Base-by-base conservation (phyloP, 495 filamentous ascomycete species). In the Daldinia concentrica region DNA sequence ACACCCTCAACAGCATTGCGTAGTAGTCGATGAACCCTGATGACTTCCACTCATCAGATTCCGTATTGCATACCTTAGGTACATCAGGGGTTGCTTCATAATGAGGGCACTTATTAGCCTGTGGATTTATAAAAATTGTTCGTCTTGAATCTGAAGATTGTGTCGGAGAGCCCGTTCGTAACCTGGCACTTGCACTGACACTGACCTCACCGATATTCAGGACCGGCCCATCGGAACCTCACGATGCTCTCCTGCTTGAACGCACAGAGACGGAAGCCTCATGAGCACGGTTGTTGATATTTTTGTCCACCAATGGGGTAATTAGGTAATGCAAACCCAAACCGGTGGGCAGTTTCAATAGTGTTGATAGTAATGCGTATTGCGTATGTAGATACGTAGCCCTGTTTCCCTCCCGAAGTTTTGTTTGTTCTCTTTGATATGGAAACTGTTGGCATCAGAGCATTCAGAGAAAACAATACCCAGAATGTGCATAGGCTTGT, bases 101-200 rank as follows among this genome's bases (percentile, higher is more conserved):
- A 56, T 54, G 59, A 61, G 45, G 15, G 37, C 37, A 67, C 52
- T 64, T 61, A 68, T 72, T 61, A 65, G 56, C 70, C 70, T 62
- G 56, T 67, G 56, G 30, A 17, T 30, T 27, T 29, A 4, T 51
- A 14, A 56, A 55, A 68, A 56, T 36, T 41, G 57, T 73, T 73
- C 71, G 58, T 69, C 71, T 63, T 66, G 58, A 36, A 66, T 69
- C 34, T 62, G 71, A 66, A 73, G 71, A 73, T 73, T 62, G 66
- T 60, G 58, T 37, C 58, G 62, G 66, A 58, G 71, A 58, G 55
- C 57, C 7, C 43, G 36, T 58, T 54, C 57, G 48, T 30, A 56
- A 52, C 61, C 48, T 45, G 61, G 65, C 60, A 39, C 50, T 54
- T 14, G 2, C 50, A 27, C 50, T 62, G 39, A 7, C 50, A 29